A percentile compares a stretch with the other conserved stretches of the same genome.
phyloP scores from a whole-genome alignment of 1,284 basidiomycete genomes.

The Stereum hirsutum region DNA sequence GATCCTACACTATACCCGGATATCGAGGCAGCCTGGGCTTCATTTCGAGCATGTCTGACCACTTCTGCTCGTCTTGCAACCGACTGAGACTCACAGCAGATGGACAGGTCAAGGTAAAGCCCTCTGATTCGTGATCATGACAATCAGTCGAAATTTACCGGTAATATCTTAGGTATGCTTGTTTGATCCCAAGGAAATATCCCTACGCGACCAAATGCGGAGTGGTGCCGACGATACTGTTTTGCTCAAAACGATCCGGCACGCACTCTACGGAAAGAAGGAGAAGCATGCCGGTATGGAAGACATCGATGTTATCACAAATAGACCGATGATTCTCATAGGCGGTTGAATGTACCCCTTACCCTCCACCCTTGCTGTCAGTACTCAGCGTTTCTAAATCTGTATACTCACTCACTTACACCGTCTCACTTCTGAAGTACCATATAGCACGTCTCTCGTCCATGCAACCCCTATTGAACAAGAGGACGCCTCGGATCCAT shows the following conservation, averaged over 20 bases:
- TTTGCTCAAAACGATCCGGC: constrained; percentile 54
- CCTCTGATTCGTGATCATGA: constrained; percentile 27
- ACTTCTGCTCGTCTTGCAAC: constrained; percentile 84
- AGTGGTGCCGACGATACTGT: constrained; percentile 53
- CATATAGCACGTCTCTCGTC: too few relatives aligned
- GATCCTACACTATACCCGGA: constrained; percentile 70
- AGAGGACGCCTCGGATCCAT: too few relatives aligned
- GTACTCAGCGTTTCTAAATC: too few relatives aligned
- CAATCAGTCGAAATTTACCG: neutral
- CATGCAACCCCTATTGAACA: too few relatives aligned
- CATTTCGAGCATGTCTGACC: constrained; percentile 90
- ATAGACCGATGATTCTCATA: constrained; percentile 86
- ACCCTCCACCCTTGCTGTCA: constrained; percentile 9
- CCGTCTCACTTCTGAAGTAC: too few relatives aligned
- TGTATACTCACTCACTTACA: too few relatives aligned
- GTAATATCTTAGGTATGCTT: constrained; percentile 63
- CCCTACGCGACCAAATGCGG: constrained; percentile 70
- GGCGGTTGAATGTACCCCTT: constrained; percentile 62
- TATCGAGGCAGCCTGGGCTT: constrained; percentile 74
- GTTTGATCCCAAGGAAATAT: constrained; percentile 80
- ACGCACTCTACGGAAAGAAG: constrained; percentile 67
- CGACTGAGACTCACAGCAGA: constrained; percentile 80
- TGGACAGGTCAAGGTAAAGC: constrained; percentile 75
- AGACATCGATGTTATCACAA: constrained; percentile 64
- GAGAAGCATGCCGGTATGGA: constrained; percentile 84